These are phyloP conservation scores for Deinandra increscens DNA, from an alignment of 129 eudicot genomes.

Conservation along the genomic window DNA sequence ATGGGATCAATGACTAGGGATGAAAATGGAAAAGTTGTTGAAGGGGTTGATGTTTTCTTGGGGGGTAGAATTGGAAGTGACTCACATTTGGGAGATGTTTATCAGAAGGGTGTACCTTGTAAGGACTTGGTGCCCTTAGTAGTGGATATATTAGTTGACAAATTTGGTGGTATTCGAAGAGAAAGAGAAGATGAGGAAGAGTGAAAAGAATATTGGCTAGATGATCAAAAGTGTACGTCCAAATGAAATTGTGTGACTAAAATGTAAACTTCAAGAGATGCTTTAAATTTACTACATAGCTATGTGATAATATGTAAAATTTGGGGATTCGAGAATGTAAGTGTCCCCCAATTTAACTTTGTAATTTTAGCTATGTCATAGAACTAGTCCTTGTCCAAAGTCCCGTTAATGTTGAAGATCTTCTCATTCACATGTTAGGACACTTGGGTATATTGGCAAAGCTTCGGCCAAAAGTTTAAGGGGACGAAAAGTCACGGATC, in stretches of 20 bases:
- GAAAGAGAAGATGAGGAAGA: conserved; percentile 78
- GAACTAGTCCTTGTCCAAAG: no score
- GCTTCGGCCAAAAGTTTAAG: no score
- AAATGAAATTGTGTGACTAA: conserved; percentile 8
- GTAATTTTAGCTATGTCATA: no score
- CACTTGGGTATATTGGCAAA: no score
- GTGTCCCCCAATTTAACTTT: background rate
- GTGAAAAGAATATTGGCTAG: conserved; percentile 13
- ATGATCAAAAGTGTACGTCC: conserved; percentile 28
- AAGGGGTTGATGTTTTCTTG: conserved; percentile 87
- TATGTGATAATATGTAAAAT: background rate
- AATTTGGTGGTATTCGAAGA: conserved; percentile 69
- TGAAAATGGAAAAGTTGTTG: conserved; percentile 64
- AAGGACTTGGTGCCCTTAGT: conserved; percentile 78
- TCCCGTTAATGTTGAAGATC: no score
- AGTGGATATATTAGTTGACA: conserved; percentile 67
- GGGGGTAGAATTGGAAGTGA: conserved; percentile 96
- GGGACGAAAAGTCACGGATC: no score
- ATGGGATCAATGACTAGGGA: conserved; percentile 95
- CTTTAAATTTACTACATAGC: background rate
- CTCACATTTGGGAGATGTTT: conserved; percentile 81
- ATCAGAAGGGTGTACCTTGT: conserved; percentile 87
- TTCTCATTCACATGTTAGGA: no score
- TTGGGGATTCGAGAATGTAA: background rate
- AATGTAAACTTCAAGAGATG: no score